Evolutionary conservation across 225 moss, liverwort and hornwort genomes (phyloP).

Genomic region (Bryum argenteum): DNA sequence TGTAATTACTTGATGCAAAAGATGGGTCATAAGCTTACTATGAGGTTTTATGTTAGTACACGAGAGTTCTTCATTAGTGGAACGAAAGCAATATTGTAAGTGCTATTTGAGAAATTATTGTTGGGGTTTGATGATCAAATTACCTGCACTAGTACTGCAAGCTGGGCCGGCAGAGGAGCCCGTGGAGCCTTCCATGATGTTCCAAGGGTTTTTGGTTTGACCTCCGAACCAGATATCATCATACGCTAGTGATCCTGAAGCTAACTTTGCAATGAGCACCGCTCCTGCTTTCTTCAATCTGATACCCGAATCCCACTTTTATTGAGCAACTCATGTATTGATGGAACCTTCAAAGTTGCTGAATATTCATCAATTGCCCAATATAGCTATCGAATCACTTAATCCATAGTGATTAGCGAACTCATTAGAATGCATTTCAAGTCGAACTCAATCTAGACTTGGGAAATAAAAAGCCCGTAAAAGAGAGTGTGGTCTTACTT

Average conservation of each 20-base stretch:
- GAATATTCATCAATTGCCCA: too few species aligned
- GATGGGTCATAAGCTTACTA: too few species aligned
- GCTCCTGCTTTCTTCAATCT: slow-evolving; percentile 71
- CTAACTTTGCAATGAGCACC: slow-evolving; percentile 64
- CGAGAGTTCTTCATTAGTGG: too few species aligned
- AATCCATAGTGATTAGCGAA: too few species aligned
- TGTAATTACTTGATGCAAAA: background rate
- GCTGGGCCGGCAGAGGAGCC: slow-evolving; percentile 71
- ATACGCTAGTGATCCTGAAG: slow-evolving; percentile 56
- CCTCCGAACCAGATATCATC: slow-evolving; percentile 72
- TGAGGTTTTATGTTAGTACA: too few species aligned
- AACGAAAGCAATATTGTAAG: too few species aligned
- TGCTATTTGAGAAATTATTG: too few species aligned
- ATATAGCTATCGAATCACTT: too few species aligned
- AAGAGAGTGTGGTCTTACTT: slow-evolving; percentile 36
- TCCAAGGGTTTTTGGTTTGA: slow-evolving; percentile 72
- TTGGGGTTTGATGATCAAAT: background rate
- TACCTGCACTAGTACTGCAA: slow-evolving; percentile 60
- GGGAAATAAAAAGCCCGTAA: too few species aligned
- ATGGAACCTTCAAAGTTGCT: too few species aligned
- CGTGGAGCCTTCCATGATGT: slow-evolving; percentile 56
- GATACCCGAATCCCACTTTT: background rate
- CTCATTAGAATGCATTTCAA: background rate
- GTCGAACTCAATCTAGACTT: too few species aligned
- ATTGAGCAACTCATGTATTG: too few species aligned